Evolutionary conservation across 495 filamentous ascomycete genomes (phyloP).

Genomic region (Neurospora africana): DNA sequence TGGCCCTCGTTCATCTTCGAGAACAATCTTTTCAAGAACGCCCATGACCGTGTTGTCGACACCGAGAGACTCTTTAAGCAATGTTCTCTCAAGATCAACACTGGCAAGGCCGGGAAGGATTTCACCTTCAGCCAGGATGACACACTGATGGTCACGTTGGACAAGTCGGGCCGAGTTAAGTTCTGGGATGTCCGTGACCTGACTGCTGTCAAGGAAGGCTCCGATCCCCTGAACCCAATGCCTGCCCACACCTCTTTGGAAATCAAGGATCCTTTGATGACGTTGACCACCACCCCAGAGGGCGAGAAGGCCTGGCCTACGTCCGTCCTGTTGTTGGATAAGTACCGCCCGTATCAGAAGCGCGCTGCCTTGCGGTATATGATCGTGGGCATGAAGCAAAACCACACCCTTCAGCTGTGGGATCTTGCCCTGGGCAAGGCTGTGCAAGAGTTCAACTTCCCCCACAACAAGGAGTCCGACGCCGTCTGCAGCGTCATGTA

Average conservation of each 20-base stretch:
- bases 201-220: slow-evolving; percentile 44
- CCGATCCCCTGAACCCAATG: slow-evolving; percentile 39
- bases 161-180: slow-evolving; percentile 88
- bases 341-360: slow-evolving; percentile 79
- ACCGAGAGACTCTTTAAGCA: slow-evolving; percentile 77
- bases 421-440: slow-evolving; percentile 90
- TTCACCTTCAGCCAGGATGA: slow-evolving; percentile 97
- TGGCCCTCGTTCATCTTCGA: slow-evolving; percentile 67
- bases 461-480: slow-evolving; percentile 93
- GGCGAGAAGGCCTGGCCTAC: slow-evolving; percentile 89
- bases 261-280: slow-evolving; percentile 65
- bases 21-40: slow-evolving; percentile 57
- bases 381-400: slow-evolving; percentile 96
- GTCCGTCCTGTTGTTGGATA: slow-evolving; percentile 90
- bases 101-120: slow-evolving; percentile 96
- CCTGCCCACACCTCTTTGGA: slow-evolving; percentile 51
- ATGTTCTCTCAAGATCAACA: slow-evolving; percentile 81
- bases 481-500: slow-evolving; percentile 94
- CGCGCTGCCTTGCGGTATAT: slow-evolving; percentile 82
- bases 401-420: slow-evolving; percentile 98
- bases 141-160: slow-evolving; percentile 82
- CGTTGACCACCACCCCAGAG: slow-evolving; percentile 64
- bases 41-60: slow-evolving; percentile 64
- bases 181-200: slow-evolving; percentile 92
- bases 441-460: slow-evolving; percentile 93